phyloP scores from a whole-genome alignment of 176 grass and related monocot genomes.

The Cenchrus purpureus region DNA sequence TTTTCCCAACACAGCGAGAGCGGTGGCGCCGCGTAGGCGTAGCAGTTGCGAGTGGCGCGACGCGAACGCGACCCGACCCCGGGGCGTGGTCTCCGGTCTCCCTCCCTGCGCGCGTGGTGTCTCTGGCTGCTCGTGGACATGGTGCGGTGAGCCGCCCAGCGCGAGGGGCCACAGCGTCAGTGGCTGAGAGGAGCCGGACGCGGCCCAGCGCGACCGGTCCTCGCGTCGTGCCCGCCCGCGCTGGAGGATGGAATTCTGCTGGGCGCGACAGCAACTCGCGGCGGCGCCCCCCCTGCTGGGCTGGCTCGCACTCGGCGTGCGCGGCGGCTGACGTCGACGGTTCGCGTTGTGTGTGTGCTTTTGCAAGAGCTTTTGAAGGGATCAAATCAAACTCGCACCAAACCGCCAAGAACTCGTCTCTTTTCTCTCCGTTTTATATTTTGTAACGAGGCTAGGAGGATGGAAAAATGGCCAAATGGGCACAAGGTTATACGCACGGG shows the following conservation, averaged over 20 bases:
- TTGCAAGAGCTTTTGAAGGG: neutral
- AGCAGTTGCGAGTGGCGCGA: neutral
- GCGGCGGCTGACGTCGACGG: neutral
- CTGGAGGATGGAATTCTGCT: too few relatives aligned
- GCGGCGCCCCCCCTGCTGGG: neutral
- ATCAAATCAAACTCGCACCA: neutral
- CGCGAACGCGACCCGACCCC: neutral
- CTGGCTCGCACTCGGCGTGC: conserved; percentile 9
- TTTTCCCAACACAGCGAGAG: neutral
- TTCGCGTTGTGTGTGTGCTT: neutral
- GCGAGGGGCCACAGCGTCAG: neutral
- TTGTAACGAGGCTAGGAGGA: neutral
- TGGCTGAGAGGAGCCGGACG: neutral
- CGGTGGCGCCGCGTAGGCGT: neutral
- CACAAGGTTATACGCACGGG: too few relatives aligned
- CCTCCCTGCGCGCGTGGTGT: neutral
- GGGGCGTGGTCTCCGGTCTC: neutral
- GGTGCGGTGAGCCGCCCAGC: neutral
- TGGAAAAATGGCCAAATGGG: neutral
- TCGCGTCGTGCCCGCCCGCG: too few relatives aligned
- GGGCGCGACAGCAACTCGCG: neutral
- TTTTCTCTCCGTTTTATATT: neutral
- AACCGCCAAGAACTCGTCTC: neutral
- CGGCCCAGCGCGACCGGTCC: conserved; percentile 17
- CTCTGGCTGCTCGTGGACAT: neutral